Percentiles rank a stretch among this genome's conserved stretches.
These are phyloP conservation scores for Rhizophora mangle DNA, from an alignment of 345 rosid genomes.

Conservation along the genomic window DNA sequence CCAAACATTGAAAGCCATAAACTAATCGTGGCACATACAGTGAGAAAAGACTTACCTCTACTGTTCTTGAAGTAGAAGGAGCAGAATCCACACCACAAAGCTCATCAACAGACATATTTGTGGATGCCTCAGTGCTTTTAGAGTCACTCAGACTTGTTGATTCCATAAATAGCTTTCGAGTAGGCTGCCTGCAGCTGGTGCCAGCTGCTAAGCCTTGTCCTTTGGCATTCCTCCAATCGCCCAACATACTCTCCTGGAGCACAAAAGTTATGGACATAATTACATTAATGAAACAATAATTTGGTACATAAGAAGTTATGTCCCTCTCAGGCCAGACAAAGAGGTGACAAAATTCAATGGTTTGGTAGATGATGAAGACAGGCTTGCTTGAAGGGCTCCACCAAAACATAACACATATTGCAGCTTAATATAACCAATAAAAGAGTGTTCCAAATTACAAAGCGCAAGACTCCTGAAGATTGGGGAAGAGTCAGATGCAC, in stretches of 20 bases:
- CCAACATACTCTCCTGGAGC: slow-evolving; percentile 59
- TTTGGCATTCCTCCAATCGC: slow-evolving; percentile 69
- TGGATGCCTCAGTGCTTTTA: slow-evolving; percentile 65
- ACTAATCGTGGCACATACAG: neutral
- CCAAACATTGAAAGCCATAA: neutral
- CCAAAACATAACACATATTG: too few relatives aligned
- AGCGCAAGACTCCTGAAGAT: too few relatives aligned
- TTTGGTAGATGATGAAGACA: too few relatives aligned
- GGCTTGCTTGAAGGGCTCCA: too few relatives aligned
- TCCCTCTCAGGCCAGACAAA: too few relatives aligned
- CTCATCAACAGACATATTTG: slow-evolving; percentile 51
- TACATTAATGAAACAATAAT: too few relatives aligned
- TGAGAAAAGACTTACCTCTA: slow-evolving; percentile 52
- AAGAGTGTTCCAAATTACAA: too few relatives aligned
- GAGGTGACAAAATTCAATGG: too few relatives aligned
- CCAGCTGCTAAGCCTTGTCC: slow-evolving; percentile 61
- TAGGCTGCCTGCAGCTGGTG: slow-evolving; percentile 67
- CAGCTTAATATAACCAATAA: too few relatives aligned
- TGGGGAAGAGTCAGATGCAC: too few relatives aligned
- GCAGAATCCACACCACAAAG: slow-evolving; percentile 62
- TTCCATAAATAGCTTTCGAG: slow-evolving; percentile 64
- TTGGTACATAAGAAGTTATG: too few relatives aligned
- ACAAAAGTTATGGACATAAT: too few relatives aligned
- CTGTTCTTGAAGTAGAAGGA: slow-evolving; percentile 75
- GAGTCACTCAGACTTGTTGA: slow-evolving; percentile 61